Percentiles rank a stretch among this genome's conserved stretches.
These are phyloP conservation scores for Trifolium subterraneum DNA, from an alignment of 306 rosid species.

Conservation along the genomic window DNA sequence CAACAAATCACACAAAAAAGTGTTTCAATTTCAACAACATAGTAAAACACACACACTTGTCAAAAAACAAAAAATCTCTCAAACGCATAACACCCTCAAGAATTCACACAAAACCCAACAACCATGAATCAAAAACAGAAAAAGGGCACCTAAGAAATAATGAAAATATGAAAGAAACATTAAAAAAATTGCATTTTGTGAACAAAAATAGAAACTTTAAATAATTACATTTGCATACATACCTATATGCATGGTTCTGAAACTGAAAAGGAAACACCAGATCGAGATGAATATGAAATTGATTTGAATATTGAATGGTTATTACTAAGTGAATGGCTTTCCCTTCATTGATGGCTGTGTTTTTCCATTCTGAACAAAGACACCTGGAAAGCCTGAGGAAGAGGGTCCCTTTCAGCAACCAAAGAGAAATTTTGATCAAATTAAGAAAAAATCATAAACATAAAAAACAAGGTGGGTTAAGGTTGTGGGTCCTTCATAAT, in stretches of 20 bases:
- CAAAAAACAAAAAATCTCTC: constrained; percentile 3
- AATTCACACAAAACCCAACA: constrained; percentile 44
- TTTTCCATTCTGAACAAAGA: constrained; percentile 52
- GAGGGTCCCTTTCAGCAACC: constrained; percentile 40
- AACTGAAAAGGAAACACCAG: constrained; percentile 46
- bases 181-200: constrained; percentile 7
- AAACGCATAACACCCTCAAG: constrained; percentile 23
- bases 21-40: constrained; percentile 26
- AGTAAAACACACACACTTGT: constrained; percentile 10
- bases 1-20: constrained; percentile 30
- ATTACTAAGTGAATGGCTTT: constrained; percentile 43
- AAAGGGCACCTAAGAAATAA: constrained; percentile 27
- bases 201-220: constrained; percentile 37
- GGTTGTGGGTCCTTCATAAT: constrained; percentile 53
- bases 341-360: constrained; percentile 50
- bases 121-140: constrained; percentile 39
- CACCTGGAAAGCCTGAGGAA: constrained; percentile 58
- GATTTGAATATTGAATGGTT: constrained; percentile 40
- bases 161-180: neutral
- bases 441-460: constrained; percentile 27
- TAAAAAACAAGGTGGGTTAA: neutral
- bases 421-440: constrained; percentile 40
- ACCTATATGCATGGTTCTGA: constrained; percentile 61
- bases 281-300: constrained; percentile 62
- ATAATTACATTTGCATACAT: constrained; percentile 50